Conservation (phyloP, 169 alveolate genomes). For the Plasmodium vivax region DNA sequence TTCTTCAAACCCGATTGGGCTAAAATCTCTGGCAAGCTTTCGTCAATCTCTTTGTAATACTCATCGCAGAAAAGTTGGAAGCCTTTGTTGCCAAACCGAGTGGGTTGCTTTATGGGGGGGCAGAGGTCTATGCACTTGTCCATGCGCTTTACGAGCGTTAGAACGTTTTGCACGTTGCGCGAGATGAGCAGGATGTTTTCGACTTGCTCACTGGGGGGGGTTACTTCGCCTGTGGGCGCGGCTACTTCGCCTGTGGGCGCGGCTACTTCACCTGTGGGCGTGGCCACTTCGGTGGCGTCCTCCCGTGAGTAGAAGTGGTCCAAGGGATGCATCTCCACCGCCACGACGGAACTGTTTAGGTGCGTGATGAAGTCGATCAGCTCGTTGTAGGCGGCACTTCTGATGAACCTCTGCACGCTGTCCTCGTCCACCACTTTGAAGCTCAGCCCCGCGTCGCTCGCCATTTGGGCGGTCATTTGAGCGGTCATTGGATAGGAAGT, state of each 20-base stretch:
- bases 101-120: constrained; percentile 90
- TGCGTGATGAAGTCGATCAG: constrained; percentile 29
- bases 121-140: constrained; percentile 77
- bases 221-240: background rate
- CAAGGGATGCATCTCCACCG: constrained; percentile 50
- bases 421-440: constrained; percentile 42
- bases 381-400: constrained; percentile 26
- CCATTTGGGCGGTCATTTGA: background rate
- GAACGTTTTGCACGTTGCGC: constrained; percentile 29
- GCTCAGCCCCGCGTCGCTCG: constrained; percentile 3
- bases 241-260: too few relatives aligned
- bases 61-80: constrained; percentile 87
- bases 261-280: too few relatives aligned
- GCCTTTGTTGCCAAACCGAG: constrained; percentile 94
- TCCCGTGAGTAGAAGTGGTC: constrained; percentile 5
- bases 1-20: constrained; percentile 63
- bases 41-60: constrained; percentile 53
- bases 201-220: background rate
- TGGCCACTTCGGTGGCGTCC: background rate
- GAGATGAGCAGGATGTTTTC: constrained; percentile 25
- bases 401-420: constrained; percentile 26
- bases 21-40: constrained; percentile 25
- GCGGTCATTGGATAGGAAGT: background rate
- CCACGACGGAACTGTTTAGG: constrained; percentile 43
- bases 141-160: constrained; percentile 30